Evolutionary conservation across 345 rosid species (phyloP).

Genomic region (Salix purpurea): DNA sequence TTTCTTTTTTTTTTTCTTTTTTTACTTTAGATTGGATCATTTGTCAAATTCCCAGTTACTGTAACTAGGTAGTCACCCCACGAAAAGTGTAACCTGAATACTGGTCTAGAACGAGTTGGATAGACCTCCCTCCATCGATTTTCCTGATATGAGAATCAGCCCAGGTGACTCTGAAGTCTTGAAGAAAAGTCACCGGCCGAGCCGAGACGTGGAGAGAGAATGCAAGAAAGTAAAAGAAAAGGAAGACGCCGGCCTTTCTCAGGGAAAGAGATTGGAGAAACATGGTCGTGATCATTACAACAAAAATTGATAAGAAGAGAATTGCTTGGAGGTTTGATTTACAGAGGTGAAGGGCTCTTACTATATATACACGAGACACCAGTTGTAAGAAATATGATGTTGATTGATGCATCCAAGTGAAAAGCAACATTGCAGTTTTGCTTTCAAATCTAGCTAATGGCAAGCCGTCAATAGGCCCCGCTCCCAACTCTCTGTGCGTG

Average conservation of each 20-base stretch:
- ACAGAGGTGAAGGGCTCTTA: slow-evolving; percentile 7
- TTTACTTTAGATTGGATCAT: too few relatives aligned
- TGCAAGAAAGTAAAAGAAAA: slow-evolving; percentile 27
- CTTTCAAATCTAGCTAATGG: slow-evolving; percentile 77
- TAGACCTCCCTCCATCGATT: slow-evolving; percentile 67
- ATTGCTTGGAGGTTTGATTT: slow-evolving; percentile 11
- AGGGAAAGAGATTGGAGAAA: neutral
- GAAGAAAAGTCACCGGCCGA: slow-evolving; percentile 55
- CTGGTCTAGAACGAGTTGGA: slow-evolving; percentile 76
- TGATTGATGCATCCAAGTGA: slow-evolving; percentile 34
- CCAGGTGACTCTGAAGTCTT: slow-evolving; percentile 70
- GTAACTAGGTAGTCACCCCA: slow-evolving; percentile 10
- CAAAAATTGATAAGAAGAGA: neutral
- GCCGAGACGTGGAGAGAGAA: slow-evolving; percentile 30
- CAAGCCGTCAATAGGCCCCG: slow-evolving; percentile 61
- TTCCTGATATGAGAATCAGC: slow-evolving; percentile 65
- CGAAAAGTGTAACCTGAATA: slow-evolving; percentile 50
- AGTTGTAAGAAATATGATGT: slow-evolving; percentile 20
- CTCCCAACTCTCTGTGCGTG: slow-evolving; percentile 4
- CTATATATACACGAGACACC: slow-evolving; percentile 13
- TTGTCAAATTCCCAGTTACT: neutral
- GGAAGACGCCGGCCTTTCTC: neutral
- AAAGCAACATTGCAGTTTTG: slow-evolving; percentile 33
- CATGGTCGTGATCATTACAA: slow-evolving; percentile 13
- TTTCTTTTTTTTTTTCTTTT: too few relatives aligned